These are phyloP conservation scores for Trametes cingulata DNA, from an alignment of 768 basidiomycete species.

Conservation along the genomic window DNA sequence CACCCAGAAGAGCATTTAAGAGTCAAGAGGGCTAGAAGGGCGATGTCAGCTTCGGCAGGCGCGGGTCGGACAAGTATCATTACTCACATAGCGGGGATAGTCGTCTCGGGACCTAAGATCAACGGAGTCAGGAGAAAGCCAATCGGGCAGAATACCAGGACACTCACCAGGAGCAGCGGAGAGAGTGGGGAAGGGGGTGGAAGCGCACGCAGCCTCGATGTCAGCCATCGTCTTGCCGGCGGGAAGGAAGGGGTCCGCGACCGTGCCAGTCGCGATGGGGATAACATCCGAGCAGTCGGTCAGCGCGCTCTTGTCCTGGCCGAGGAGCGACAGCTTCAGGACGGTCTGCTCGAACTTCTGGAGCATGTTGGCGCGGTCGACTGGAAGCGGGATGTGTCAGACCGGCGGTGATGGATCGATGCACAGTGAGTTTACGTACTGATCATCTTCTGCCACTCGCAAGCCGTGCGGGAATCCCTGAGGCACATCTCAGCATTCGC, in stretches of 20 bases:
- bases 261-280: conserved; percentile 12
- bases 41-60: neutral
- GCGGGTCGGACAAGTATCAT: too few species aligned
- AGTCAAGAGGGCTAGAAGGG: neutral
- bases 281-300: conserved; percentile 23
- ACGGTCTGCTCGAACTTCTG: conserved; percentile 19
- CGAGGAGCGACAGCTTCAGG: conserved; percentile 18
- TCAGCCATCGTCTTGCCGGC: conserved; percentile 26
- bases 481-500: conserved; percentile 11
- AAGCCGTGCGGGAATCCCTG: conserved; percentile 36
- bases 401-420: neutral
- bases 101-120: neutral
- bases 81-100: neutral
- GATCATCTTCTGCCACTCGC: conserved; percentile 35
- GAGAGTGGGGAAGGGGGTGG: conserved; percentile 25
- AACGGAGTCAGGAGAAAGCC: neutral
- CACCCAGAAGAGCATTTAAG: neutral
- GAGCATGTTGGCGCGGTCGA: conserved; percentile 16
- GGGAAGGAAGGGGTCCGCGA: conserved; percentile 23
- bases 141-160: neutral
- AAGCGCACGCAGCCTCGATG: conserved; percentile 25
- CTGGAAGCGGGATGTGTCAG: neutral
- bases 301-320: conserved; percentile 13
- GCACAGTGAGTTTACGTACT: neutral
- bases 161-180: conserved; percentile 28